Conservation (phyloP, 2,329 filamentous ascomycete genomes). For the Botrytis byssoidea region DNA sequence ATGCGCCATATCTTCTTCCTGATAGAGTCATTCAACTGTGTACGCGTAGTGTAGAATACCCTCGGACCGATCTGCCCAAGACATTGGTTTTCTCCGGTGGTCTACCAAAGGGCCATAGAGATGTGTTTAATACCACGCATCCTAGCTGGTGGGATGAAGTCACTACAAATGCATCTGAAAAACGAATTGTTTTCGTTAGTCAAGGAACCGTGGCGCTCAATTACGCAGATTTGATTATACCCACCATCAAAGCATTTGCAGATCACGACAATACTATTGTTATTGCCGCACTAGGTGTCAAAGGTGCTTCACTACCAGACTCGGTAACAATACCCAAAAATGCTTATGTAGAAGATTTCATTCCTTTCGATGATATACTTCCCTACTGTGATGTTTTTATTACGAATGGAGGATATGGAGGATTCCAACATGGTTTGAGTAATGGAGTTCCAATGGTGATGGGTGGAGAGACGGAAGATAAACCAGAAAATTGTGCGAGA, state of each 20-base stretch:
- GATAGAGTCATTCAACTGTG: conserved; percentile 9
- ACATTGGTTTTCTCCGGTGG: neutral
- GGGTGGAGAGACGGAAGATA: conserved; percentile 39
- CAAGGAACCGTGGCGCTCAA: conserved; percentile 40
- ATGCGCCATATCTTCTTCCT: conserved; percentile 24
- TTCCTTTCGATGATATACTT: conserved; percentile 41
- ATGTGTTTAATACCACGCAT: no score
- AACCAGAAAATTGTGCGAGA: conserved; percentile 30
- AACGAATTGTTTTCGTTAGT: conserved; percentile 39
- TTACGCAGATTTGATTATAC: conserved; percentile 39
- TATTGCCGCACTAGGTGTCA: conserved; percentile 36
- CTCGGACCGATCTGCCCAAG: neutral
- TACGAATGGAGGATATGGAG: conserved; percentile 41
- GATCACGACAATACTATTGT: conserved; percentile 38
- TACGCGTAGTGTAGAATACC: neutral
- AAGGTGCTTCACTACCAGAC: conserved; percentile 34
- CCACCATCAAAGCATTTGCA: conserved; percentile 40
- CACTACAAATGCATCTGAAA: conserved; percentile 40
- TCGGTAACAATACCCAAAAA: conserved; percentile 37
- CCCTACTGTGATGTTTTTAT: conserved; percentile 40
- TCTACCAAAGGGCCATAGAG: neutral
- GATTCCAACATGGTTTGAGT: conserved; percentile 38
- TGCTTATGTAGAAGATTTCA: conserved; percentile 38
- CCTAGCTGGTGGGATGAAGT: conserved; percentile 50
- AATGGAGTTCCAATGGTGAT: conserved; percentile 40